phyloP scores from a whole-genome alignment of 1,139 yeast species.

The Geotrichum cucujoidarum region DNA sequence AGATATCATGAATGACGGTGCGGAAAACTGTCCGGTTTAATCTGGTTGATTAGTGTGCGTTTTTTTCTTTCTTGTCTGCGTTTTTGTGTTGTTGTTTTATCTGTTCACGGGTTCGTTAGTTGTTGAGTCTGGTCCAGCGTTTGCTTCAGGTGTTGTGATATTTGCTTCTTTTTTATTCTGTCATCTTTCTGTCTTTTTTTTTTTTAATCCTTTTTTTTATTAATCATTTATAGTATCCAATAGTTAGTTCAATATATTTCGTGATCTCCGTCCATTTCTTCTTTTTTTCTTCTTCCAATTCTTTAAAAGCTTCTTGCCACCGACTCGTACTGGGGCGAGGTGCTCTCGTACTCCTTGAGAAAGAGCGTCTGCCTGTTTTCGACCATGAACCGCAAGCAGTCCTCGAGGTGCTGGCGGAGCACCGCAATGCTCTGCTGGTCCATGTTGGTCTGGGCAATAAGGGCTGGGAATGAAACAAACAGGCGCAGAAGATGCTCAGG shows the following conservation, averaged over 20 bases:
- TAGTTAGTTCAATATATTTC: neutral
- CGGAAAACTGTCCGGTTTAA: no score
- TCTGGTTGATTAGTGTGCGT: neutral
- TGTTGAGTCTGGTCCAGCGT: neutral
- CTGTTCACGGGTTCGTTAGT: no score
- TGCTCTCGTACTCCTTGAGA: conserved; percentile 45
- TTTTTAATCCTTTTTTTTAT: neutral
- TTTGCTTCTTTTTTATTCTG: neutral
- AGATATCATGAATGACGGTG: neutral
- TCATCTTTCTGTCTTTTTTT: neutral
- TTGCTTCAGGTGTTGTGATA: neutral
- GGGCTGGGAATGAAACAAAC: conserved; percentile 72
- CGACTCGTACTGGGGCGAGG: conserved; percentile 61
- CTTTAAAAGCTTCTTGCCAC: conserved; percentile 34
- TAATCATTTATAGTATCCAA: neutral
- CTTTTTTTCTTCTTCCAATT: neutral
- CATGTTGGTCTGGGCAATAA: conserved; percentile 74
- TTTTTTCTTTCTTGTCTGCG: neutral
- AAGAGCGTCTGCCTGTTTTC: conserved; percentile 47
- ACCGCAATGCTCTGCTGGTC: conserved; percentile 66
- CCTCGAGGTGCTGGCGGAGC: conserved; percentile 51
- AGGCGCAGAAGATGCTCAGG: conserved; percentile 70
- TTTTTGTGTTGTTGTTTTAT: neutral
- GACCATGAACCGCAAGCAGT: conserved; percentile 47
- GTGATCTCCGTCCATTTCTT: neutral